Evolutionary conservation across 352 stramenopile genomes (phyloP).

Genomic region (Blastocystis sp.): DNA sequence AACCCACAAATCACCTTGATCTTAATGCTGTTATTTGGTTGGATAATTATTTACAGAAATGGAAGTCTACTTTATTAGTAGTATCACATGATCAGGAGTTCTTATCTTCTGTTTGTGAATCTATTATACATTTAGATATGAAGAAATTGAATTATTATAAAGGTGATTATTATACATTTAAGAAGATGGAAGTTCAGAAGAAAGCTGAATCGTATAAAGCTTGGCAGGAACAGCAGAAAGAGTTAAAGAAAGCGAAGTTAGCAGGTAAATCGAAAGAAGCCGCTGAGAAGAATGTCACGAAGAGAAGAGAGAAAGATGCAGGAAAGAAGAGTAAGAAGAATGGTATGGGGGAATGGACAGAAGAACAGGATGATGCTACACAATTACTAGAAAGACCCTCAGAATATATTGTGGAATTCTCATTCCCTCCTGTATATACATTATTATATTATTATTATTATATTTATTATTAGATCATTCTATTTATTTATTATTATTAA

Average conservation of each 20-base stretch:
- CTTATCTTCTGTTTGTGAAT: slow-evolving; percentile 88
- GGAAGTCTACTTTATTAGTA: slow-evolving; percentile 75
- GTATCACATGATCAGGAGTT: slow-evolving; percentile 98
- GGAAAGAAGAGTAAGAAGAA: slow-evolving; percentile 72
- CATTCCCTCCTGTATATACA: slow-evolving; percentile 73
- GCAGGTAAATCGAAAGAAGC: slow-evolving; percentile 40
- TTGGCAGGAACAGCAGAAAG: slow-evolving; percentile 98
- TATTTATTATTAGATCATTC: slow-evolving; percentile 29
- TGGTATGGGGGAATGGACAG: slow-evolving; percentile 49
- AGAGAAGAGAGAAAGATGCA: slow-evolving; percentile 75
- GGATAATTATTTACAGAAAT: slow-evolving; percentile 91
- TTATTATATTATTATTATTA: no score
- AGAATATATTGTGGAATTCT: slow-evolving; percentile 94
- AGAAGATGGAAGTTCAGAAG: slow-evolving; percentile 82
- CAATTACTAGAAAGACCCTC: slow-evolving; percentile 80
- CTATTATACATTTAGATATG: slow-evolving; percentile 92
- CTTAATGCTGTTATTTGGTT: slow-evolving; percentile 98
- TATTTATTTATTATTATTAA: neutral
- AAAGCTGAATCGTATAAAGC: slow-evolving; percentile 85
- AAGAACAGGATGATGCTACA: slow-evolving; percentile 56
- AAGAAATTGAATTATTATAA: slow-evolving; percentile 91
- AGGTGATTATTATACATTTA: slow-evolving; percentile 96
- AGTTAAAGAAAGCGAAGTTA: slow-evolving; percentile 66
- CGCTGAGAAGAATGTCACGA: slow-evolving; percentile 54
- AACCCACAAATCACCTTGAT: slow-evolving; percentile 92